Percentiles rank a stretch among this genome's conserved stretches.
Conservation (phyloP, 192 early-diverging fungal genomes). For the Glomus cerebriforme region DNA sequence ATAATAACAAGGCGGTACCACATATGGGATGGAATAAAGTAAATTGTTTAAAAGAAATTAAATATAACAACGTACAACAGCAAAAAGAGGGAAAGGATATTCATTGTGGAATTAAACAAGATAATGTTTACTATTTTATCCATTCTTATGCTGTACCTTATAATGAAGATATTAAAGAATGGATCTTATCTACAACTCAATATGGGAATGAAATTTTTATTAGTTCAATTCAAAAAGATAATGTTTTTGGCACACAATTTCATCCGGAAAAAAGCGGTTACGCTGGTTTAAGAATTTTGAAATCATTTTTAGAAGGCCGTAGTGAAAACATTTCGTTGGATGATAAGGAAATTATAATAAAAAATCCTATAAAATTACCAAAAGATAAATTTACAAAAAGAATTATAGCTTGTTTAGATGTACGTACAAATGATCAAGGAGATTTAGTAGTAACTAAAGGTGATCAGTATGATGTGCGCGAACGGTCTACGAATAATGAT, state of each 20-base stretch:
- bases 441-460: constrained; percentile 99
- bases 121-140: constrained; percentile 90
- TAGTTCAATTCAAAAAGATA: constrained; percentile 76
- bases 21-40: constrained; percentile 98
- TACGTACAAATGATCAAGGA: constrained; percentile 94
- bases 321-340: constrained; percentile 20
- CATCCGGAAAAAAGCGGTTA: constrained; percentile 98
- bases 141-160: constrained; percentile 91
- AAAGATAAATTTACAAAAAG: constrained; percentile 77
- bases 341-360: constrained; percentile 1
- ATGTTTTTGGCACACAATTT: constrained; percentile 98
- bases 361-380: constrained; percentile 29
- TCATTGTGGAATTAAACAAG: constrained; percentile 47
- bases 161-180: constrained; percentile 61
- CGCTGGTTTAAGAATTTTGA: constrained; percentile 81
- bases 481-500: constrained; percentile 48
- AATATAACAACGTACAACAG: constrained; percentile 39
- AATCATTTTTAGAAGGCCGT: constrained; percentile 72
- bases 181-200: constrained; percentile 79
- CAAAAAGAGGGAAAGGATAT: constrained; percentile 32
- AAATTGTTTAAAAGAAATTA: constrained; percentile 29
- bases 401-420: constrained; percentile 97
- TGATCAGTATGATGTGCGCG: constrained; percentile 98
- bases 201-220: constrained; percentile 90
- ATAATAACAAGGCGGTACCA: constrained; percentile 85